Evolutionary conservation across 2,329 filamentous ascomycete species (phyloP).

Genomic region (Colletotrichum lini): DNA sequence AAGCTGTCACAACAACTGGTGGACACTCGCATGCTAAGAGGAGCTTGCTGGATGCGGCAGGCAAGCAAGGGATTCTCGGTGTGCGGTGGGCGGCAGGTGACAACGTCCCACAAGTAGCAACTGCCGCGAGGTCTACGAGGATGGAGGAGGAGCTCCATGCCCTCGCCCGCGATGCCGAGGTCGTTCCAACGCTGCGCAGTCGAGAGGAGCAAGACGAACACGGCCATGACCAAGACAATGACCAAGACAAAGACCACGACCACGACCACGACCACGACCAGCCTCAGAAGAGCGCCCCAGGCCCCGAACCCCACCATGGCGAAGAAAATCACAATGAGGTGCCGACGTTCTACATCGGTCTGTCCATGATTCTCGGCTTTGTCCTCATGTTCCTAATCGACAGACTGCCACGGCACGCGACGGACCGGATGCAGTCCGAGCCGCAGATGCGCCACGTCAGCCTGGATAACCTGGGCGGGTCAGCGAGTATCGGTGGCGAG

Average conservation of each 20-base stretch:
- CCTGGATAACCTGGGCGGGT: conserved; percentile 80
- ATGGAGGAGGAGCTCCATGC: conserved; percentile 4
- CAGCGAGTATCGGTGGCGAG: conserved; percentile 65
- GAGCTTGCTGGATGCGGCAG: conserved; percentile 5
- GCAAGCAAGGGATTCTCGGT: conserved; percentile 10
- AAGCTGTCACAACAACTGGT: conserved; percentile 81
- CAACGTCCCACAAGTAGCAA: conserved; percentile 20
- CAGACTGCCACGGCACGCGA: conserved; percentile 81
- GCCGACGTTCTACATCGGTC: conserved; percentile 84
- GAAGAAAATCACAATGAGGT: conserved; percentile 58
- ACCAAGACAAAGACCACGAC: conserved; percentile 42
- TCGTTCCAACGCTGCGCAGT: conserved; percentile 9
- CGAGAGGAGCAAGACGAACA: conserved; percentile 37
- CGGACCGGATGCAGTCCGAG: conserved; percentile 73
- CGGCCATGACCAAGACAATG: conserved; percentile 34
- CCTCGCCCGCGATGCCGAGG: neutral
- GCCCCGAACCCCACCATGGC: conserved; percentile 47
- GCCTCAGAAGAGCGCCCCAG: conserved; percentile 49
- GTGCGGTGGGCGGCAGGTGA: conserved; percentile 31
- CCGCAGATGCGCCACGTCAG: conserved; percentile 88
- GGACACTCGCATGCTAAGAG: conserved; percentile 45
- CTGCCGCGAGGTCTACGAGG: neutral
- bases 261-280: conserved; percentile 47
- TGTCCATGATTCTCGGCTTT: conserved; percentile 90
- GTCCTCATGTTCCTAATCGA: conserved; percentile 98